A percentile compares a stretch with the other conserved stretches of the same genome.
Evolutionary conservation across 2,329 filamentous ascomycete species (phyloP).

Genomic region (Phialophora tarda): DNA sequence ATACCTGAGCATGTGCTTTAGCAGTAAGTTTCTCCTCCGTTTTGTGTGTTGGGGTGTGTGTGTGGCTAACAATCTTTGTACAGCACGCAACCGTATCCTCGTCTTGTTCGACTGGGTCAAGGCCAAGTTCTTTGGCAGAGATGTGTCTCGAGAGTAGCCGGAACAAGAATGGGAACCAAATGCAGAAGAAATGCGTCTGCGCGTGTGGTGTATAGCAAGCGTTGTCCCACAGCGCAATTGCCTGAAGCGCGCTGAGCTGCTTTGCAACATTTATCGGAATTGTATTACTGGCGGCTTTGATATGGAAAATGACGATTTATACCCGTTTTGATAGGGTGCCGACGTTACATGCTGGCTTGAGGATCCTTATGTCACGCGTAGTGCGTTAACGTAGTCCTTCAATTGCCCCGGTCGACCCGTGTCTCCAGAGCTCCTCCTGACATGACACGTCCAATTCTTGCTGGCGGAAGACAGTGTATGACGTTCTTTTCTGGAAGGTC

Average conservation of each 20-base stretch:
- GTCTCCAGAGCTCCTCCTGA: background rate
- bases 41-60: background rate
- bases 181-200: background rate
- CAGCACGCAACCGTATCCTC: slow-evolving; percentile 90
- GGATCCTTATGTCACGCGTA: background rate
- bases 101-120: slow-evolving; percentile 96
- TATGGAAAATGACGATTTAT: background rate
- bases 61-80: slow-evolving; percentile 2
- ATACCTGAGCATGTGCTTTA: slow-evolving; percentile 99
- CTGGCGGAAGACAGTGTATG: background rate
- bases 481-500: background rate
- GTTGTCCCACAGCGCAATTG: background rate
- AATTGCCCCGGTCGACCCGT: background rate
- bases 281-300: background rate
- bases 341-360: background rate
- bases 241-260: background rate
- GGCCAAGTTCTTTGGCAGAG: slow-evolving; percentile 93
- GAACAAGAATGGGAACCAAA: background rate
- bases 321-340: background rate
- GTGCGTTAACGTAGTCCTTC: too few relatives aligned
- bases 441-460: background rate
- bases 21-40: slow-evolving; percentile 70
- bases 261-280: background rate
- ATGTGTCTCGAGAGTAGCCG: slow-evolving; percentile 66
- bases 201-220: background rate